Base-by-base conservation (phyloP, 2,329 filamentous ascomycete genomes). In the Pyrenophora teres region DNA sequence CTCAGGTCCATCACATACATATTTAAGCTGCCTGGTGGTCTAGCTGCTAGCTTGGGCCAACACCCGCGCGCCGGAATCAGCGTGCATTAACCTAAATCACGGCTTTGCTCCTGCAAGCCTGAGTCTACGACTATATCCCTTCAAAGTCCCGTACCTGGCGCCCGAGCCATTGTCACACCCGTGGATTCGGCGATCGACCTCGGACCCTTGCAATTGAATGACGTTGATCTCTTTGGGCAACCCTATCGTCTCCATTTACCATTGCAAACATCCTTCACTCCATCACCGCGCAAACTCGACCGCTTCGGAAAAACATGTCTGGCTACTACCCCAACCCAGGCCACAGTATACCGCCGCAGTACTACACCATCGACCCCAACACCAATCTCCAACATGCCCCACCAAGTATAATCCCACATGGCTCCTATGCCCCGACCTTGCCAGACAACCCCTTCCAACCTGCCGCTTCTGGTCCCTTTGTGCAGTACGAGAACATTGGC, bases 191-290 rank as follows among this genome's bases (percentile, higher is more conserved):
- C 67, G 69, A 72, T 71, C 70, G 64, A 60, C 67, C 56, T 59
- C 47, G 48, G 56, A 71, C 54, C 68, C 68, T 67, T 71, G 70
- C 62, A 59, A 52, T 54, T 68, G 69, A 60, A 74, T 74, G 71
- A 74, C 70, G 70, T 73, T 72, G 67, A 67, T 70, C 62, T 59
- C 59, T 54, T 56, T 64, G 59, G 59, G 57, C 58, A 45, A 56
- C 44, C 54, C 57, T 64, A 64, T 56, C 55, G 55, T 65, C 65
- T 63, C 39, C 60, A 54, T 38, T 51, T 49, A 59, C 53, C 50
- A 50, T 40, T 50, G 21, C 46, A 27, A 63, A 41, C 62, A 56
- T 31, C 54, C 46, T 56, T 51, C 56, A 52, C 54, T 61, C 40
- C 46, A 56, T 56, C 53, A 53, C 60, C 58, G 56, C 59, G 54